Conservation (phyloP, 140 eudicot genomes). For the Anethum foeniculum region DNA sequence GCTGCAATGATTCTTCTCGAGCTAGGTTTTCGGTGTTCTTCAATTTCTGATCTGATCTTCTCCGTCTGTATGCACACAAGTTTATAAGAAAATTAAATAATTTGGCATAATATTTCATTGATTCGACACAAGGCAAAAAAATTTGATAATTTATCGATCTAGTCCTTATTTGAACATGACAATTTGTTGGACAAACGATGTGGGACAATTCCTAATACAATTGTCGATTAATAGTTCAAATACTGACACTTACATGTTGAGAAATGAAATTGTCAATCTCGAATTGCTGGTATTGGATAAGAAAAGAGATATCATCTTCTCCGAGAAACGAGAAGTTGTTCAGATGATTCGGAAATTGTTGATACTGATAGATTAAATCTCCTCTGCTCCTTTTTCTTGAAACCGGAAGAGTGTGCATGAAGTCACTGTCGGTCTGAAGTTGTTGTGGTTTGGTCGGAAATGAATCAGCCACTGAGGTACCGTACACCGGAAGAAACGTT, state of each 20-base stretch:
- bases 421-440: conserved; percentile 54
- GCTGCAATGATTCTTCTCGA: conserved; percentile 45
- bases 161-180: too few species aligned
- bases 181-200: too few species aligned
- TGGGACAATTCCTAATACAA: too few species aligned
- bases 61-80: conserved; percentile 37
- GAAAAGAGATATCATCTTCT: conserved; percentile 53
- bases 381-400: conserved; percentile 64
- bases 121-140: too few species aligned
- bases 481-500: conserved; percentile 32
- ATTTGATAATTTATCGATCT: too few species aligned
- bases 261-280: conserved; percentile 59
- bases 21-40: conserved; percentile 31
- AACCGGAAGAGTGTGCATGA: conserved; percentile 39
- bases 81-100: neutral
- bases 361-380: conserved; percentile 25
- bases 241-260: conserved; percentile 39
- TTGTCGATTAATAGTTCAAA: too few species aligned
- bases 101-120: neutral
- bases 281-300: conserved; percentile 55
- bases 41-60: conserved; percentile 51
- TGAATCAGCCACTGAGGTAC: conserved; percentile 17
- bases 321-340: conserved; percentile 53
- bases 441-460: conserved; percentile 13
- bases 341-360: conserved; percentile 14